Conservation (phyloP, 305 asterid genomes). For the Plantago lanceolata region DNA sequence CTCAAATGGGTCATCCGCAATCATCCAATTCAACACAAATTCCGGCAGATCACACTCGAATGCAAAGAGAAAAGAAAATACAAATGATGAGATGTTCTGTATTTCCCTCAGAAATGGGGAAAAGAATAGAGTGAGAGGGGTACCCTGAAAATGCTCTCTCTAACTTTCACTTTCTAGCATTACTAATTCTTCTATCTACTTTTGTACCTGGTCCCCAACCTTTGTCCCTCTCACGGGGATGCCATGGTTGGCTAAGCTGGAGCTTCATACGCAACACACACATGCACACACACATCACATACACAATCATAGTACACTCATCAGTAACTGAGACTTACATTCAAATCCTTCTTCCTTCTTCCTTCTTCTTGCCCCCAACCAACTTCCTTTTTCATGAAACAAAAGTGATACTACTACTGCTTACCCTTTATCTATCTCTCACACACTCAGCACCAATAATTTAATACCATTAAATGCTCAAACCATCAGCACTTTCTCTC, state of each 20-base stretch:
- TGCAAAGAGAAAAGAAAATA: slow-evolving; percentile 11
- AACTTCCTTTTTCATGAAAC: slow-evolving; percentile 42
- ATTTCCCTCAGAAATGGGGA: slow-evolving; percentile 34
- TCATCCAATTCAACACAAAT: slow-evolving; percentile 27
- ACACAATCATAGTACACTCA: slow-evolving; percentile 17
- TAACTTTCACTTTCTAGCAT: slow-evolving; percentile 17
- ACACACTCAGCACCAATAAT: neutral
- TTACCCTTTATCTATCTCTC: slow-evolving; percentile 12
- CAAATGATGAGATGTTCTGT: slow-evolving; percentile 17
- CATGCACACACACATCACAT: slow-evolving; percentile 16
- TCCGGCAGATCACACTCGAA: slow-evolving; percentile 34
- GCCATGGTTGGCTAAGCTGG: slow-evolving; percentile 49
- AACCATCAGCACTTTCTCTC: neutral
- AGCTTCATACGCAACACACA: slow-evolving; percentile 25
- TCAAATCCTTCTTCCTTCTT: slow-evolving; percentile 34
- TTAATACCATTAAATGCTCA: slow-evolving; percentile 1
- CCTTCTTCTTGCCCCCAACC: slow-evolving; percentile 33
- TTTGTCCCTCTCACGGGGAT: slow-evolving; percentile 55
- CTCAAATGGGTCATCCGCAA: slow-evolving; percentile 19
- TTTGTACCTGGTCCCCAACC: slow-evolving; percentile 35
- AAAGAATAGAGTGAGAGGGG: slow-evolving; percentile 15
- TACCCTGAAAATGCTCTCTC: slow-evolving; percentile 11
- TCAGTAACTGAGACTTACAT: slow-evolving; percentile 30
- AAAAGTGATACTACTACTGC: slow-evolving; percentile 37
- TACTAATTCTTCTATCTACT: slow-evolving; percentile 18